Conservation (phyloP, 1,284 basidiomycete species). For the Ustilago xerochloae region DNA sequence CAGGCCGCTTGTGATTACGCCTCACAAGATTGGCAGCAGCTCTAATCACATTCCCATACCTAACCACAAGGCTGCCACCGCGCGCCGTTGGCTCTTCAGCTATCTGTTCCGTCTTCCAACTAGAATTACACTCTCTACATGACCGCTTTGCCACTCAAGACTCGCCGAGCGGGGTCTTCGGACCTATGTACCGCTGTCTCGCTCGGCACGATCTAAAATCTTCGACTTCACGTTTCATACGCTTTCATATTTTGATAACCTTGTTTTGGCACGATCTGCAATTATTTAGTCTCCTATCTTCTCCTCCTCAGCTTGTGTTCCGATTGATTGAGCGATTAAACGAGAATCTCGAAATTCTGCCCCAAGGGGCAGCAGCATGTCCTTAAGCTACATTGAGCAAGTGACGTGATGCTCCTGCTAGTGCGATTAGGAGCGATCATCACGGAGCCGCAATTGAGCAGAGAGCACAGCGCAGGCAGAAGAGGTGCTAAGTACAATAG, state of each 20-base stretch:
- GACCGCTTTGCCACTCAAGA: constrained; percentile 14
- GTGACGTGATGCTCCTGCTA: too few species aligned
- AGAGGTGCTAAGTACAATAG: too few species aligned
- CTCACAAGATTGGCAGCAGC: constrained; percentile 4
- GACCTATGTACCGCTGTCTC: too few species aligned
- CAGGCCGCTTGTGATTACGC: not conserved
- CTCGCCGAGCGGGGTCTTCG: constrained; percentile 1
- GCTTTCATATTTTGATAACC: not conserved
- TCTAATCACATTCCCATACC: not conserved
- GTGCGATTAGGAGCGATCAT: too few species aligned
- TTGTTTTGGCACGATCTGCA: constrained; percentile 10
- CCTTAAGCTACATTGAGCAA: too few species aligned
- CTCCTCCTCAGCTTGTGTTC: not conserved
- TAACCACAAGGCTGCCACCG: constrained; percentile 16
- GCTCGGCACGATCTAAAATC: constrained; percentile 4
- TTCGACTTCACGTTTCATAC: constrained; percentile 14
- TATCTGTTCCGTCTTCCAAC: constrained; percentile 31
- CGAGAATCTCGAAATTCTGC: too few species aligned
- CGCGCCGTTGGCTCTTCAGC: constrained; percentile 10
- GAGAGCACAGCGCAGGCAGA: too few species aligned
- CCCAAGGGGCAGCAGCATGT: too few species aligned
- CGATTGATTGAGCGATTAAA: too few species aligned
- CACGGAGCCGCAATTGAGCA: too few species aligned
- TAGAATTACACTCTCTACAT: constrained; percentile 43
- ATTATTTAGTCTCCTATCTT: not conserved